Base-by-base conservation (phyloP, 2,329 filamentous ascomycete species). In the Alternaria gaisen region DNA sequence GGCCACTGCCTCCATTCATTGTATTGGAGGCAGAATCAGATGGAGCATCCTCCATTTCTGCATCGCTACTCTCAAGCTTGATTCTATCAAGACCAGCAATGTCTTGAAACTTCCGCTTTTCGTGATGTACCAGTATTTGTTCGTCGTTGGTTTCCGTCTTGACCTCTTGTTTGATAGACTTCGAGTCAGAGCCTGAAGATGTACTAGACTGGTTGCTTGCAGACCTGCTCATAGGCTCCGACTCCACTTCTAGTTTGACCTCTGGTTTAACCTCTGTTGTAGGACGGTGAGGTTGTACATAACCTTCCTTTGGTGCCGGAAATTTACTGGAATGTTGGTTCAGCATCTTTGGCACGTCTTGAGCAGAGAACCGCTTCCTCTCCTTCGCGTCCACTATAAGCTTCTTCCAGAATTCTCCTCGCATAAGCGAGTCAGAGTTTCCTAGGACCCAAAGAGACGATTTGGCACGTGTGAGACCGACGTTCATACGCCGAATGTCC, bases 401-500 rank as follows among this genome's bases (percentile, higher is more conserved):
- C 65, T 90, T 90, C 64, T 86, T 88, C 95, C 96, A 99, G 79
- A 93, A 97, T 73, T 95, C 88, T 61, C 95, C 95, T 74, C 96
- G 91, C 24, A 90, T 84, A 53, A 99, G 85, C 34, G 94, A 93
- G 58, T 90, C 86, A 0, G 95, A 95, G 79, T 98, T 96, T 68
- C 95, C 95, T 26, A 99, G 85, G 59, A 99, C 94, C 92, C 94
- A 99, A 10, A 99, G 85, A 34, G 94, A 97, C 10, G 92, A 97
- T 79, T 97, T 97, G 5, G 95, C 96, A 83, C 95, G 91, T 22
- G 95, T 99, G 61, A 99, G 84, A 82, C 95, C 95, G 73, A 99
- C 95, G 79, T 99, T 99, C 96, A 99, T 98, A 85, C 95, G 94
- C 60, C 95, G 89, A 74, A 99, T 97, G 77, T 99, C 95, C 56